Evolutionary conservation across 257 asterid species (phyloP), one percentile per base, ranked within the genome.

Genomic region (Ehretia macrophylla): DNA sequence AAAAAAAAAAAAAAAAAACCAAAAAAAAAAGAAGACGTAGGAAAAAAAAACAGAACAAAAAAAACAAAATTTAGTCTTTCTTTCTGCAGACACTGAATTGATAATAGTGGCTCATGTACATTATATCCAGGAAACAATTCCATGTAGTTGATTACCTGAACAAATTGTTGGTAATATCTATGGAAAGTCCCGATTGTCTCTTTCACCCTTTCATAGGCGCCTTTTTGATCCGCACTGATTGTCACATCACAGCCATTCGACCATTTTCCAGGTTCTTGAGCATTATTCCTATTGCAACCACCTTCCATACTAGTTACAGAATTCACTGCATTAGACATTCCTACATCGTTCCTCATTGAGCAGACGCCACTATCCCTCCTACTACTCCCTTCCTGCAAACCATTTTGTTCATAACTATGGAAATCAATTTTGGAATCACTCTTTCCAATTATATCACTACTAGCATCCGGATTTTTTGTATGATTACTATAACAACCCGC

Each of bases 91-190:
- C 35, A 3, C 35, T 6, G 6, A 6, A 27, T 27, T 27, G 35
- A 27, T 6, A 27, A 27, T 27, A 27, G 3, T 1, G 6, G 6
- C 35, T 27, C 35, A 27, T 27, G 35, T 27, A 1, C 35, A 27
- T 6, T 27, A 6, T 3, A 27, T 27, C 35, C 35, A 27, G 4
- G 35, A 27, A 27, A 27, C 35, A 27, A 1, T 27, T 27, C 35
- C 35, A 27, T 1, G 35, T 4, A 42, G 12, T 20, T 46, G 56
- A 14, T 65, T 58, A 65, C 70, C 63, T 47, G 63, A 55, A 50
- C 42, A 56, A 8, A 23, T 38, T 65, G 56, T 32, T 40, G 62
- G 53, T 46, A 55, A 46, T 53, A 27, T 27, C 9, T 46, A 20
- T 55, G 23, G 37, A 53, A 54, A 53, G 55, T 64, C 49, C 46